phyloP scores from a whole-genome alignment of 2,329 filamentous ascomycete species.

The Dothideomycetes sp. region DNA sequence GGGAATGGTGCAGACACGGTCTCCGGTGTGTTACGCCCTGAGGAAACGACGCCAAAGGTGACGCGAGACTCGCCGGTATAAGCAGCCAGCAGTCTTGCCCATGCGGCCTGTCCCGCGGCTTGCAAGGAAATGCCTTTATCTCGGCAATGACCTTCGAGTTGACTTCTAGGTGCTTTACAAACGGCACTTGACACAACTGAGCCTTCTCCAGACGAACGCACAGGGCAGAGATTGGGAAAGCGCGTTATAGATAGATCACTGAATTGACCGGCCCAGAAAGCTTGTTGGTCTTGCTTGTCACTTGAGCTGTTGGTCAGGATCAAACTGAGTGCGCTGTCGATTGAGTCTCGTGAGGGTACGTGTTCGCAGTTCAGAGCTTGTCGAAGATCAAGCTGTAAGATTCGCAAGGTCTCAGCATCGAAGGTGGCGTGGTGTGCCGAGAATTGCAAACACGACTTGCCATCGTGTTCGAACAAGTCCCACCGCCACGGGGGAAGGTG shows the following conservation, averaged over 20 bases:
- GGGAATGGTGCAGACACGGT: slow-evolving; percentile 57
- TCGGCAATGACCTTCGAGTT: slow-evolving; percentile 47
- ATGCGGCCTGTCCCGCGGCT: slow-evolving; percentile 63
- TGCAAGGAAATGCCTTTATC: slow-evolving; percentile 60
- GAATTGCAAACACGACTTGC: slow-evolving; percentile 28
- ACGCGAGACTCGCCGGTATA: slow-evolving; percentile 67
- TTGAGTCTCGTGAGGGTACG: slow-evolving; percentile 17
- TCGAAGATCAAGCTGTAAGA: slow-evolving; percentile 51
- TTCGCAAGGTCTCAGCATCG: slow-evolving; percentile 63
- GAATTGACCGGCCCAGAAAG: slow-evolving; percentile 52
- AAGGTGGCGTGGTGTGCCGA: slow-evolving; percentile 74
- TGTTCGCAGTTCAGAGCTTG: slow-evolving; percentile 23
- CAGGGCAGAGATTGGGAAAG: slow-evolving; percentile 68
- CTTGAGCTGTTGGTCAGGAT: slow-evolving; percentile 30
- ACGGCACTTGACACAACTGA: slow-evolving; percentile 25
- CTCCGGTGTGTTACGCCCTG: slow-evolving; percentile 55
- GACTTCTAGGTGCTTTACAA: slow-evolving; percentile 29
- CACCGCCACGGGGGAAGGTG: slow-evolving; percentile 54
- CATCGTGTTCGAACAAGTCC: slow-evolving; percentile 29
- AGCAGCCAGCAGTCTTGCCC: slow-evolving; percentile 62
- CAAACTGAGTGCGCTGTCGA: slow-evolving; percentile 32
- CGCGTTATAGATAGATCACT: slow-evolving; percentile 38
- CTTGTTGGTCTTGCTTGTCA: slow-evolving; percentile 21
- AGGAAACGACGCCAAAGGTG: slow-evolving; percentile 71
- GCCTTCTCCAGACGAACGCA: slow-evolving; percentile 28